Percentiles rank a stretch among this genome's conserved stretches.
phyloP scores from a whole-genome alignment of 2,329 filamentous ascomycete species.

The Fusarium domesticum region DNA sequence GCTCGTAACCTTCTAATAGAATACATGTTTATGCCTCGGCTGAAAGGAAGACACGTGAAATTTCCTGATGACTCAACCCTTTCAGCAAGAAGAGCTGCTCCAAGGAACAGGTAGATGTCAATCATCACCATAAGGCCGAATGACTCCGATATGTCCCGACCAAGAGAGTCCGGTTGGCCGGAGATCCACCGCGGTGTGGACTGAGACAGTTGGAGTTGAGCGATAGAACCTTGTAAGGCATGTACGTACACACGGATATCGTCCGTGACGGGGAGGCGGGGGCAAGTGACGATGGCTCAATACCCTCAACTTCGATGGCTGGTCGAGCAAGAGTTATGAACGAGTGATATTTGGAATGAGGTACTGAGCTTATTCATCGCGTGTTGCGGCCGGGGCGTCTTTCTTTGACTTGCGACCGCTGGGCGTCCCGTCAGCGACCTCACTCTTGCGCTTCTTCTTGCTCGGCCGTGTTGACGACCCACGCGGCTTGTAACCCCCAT shows the following conservation, averaged over 20 bases:
- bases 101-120: background rate
- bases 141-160: conserved; percentile 23
- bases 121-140: conserved; percentile 9
- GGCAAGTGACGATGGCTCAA: conserved; percentile 12
- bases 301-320: conserved; percentile 6
- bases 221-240: conserved; percentile 7
- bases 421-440: conserved; percentile 37
- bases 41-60: no score
- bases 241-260: conserved; percentile 13
- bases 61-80: no score
- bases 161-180: conserved; percentile 23
- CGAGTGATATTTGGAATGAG: background rate
- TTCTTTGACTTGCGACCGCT: conserved; percentile 38
- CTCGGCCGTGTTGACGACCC: conserved; percentile 51
- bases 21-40: no score
- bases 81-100: no score
- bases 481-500: conserved; percentile 58
- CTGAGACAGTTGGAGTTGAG: conserved; percentile 9
- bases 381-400: conserved; percentile 25
- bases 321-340: no score
- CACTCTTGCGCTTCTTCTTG: conserved; percentile 60
- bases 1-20: no score
- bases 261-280: conserved; percentile 12
- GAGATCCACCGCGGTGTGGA: conserved; percentile 21
- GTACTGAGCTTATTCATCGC: conserved; percentile 31